phyloP scores from a whole-genome alignment of 148 eudicot genomes.

The Persicaria tinctoria region DNA sequence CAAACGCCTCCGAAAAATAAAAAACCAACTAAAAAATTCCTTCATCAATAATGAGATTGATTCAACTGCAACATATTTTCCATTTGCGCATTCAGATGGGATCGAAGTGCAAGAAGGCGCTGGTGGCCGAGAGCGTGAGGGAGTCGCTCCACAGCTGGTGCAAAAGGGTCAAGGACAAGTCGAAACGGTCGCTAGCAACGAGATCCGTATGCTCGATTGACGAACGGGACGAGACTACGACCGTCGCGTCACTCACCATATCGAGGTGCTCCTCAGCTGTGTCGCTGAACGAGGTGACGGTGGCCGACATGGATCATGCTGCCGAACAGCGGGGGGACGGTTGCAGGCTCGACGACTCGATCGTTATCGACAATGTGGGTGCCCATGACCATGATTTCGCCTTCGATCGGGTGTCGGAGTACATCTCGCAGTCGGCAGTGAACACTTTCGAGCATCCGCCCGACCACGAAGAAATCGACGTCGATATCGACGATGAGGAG shows the following conservation, averaged over 20 bases:
- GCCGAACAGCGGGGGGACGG: background rate
- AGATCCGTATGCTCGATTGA: conserved; percentile 82
- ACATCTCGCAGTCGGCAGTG: conserved; percentile 33
- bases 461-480: conserved; percentile 7
- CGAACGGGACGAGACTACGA: conserved; percentile 69
- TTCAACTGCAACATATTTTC: background rate
- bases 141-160: conserved; percentile 96
- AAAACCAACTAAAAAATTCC: background rate
- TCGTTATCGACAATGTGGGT: background rate
- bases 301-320: conserved; percentile 9
- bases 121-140: conserved; percentile 87
- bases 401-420: conserved; percentile 37
- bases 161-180: conserved; percentile 79
- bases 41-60: background rate
- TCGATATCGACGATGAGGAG: conserved; percentile 15
- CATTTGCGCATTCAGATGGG: conserved; percentile 62
- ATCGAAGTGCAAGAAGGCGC: conserved; percentile 76
- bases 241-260: conserved; percentile 67
- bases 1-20: no score
- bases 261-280: conserved; percentile 66
- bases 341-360: background rate
- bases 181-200: conserved; percentile 57
- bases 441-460: conserved; percentile 23
- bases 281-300: conserved; percentile 40
- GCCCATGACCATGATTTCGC: conserved; percentile 27